Conservation (phyloP, 495 filamentous ascomycete genomes). For the Parmelia sp. region DNA sequence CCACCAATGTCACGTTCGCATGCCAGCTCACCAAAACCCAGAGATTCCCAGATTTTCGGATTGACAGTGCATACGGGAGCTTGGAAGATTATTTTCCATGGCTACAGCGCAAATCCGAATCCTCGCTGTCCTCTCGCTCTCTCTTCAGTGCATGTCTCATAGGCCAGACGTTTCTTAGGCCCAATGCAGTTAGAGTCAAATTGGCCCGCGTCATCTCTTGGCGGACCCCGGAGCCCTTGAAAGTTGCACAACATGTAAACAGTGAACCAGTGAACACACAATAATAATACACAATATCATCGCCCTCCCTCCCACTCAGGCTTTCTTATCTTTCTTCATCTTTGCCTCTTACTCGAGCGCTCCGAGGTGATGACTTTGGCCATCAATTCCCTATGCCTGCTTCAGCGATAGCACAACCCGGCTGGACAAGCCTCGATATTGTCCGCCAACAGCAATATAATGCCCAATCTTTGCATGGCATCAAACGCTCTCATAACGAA, state of each 20-base stretch:
- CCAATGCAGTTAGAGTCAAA: background rate
- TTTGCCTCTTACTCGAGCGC: background rate
- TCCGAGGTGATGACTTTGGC: background rate
- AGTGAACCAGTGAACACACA: too few species aligned
- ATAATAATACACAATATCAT: background rate
- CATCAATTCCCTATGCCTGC: background rate
- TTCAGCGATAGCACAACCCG: background rate
- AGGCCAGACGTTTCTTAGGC: conserved; percentile 3
- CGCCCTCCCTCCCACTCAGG: background rate
- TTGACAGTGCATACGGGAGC: background rate
- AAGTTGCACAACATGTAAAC: background rate
- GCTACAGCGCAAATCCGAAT: background rate
- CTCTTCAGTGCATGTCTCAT: background rate
- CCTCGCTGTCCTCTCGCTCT: background rate
- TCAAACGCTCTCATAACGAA: conserved; percentile 17
- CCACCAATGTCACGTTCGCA: background rate
- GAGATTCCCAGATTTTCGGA: background rate
- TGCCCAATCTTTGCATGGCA: conserved; percentile 3
- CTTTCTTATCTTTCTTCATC: background rate
- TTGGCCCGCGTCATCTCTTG: conserved; percentile 5
- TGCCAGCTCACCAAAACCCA: background rate
- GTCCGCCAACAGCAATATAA: conserved; percentile 15
- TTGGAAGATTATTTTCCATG: background rate
- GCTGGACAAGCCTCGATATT: conserved; percentile 14
- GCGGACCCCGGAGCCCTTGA: background rate